These are phyloP conservation scores for Vanderwaltozyma tropicalis DNA, from an alignment of 805 yeast species.

Conservation along the genomic window DNA sequence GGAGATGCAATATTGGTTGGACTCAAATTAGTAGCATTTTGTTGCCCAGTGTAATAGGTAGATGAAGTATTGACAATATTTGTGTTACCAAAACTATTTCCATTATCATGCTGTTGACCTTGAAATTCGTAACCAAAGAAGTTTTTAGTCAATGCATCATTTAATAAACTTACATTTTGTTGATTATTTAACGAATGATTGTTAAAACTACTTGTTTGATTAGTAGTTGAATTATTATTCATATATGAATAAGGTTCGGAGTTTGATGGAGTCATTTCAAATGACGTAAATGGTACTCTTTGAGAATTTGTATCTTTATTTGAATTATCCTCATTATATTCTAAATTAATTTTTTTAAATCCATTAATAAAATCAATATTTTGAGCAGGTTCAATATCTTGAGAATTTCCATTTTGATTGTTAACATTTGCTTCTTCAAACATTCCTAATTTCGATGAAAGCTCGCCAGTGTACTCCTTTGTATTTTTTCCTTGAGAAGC, in stretches of 20 bases:
- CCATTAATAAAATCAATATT: slow-evolving; percentile 21
- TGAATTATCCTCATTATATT: neutral
- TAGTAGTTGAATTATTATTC: neutral
- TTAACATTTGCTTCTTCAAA: too few relatives aligned
- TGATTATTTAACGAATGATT: neutral
- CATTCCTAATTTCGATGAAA: neutral
- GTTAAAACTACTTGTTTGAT: neutral
- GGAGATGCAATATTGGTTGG: neutral
- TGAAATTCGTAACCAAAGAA: neutral
- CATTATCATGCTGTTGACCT: neutral
- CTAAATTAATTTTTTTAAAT: slow-evolving; percentile 7
- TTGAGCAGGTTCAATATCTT: neutral
- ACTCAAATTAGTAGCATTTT: neutral
- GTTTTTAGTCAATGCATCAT: neutral
- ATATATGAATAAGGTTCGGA: slow-evolving; percentile 12
- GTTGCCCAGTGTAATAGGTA: neutral
- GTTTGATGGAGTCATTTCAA: slow-evolving; percentile 17
- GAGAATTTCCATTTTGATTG: too few relatives aligned
- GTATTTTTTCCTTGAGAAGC: neutral
- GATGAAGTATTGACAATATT: neutral
- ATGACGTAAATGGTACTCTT: slow-evolving; percentile 4
- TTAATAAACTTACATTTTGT: neutral
- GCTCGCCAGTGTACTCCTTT: too few relatives aligned
- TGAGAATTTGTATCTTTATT: neutral
- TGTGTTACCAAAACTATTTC: neutral